Conservation (phyloP, 2,329 filamentous ascomycete genomes). For the Fusarium sp. region DNA sequence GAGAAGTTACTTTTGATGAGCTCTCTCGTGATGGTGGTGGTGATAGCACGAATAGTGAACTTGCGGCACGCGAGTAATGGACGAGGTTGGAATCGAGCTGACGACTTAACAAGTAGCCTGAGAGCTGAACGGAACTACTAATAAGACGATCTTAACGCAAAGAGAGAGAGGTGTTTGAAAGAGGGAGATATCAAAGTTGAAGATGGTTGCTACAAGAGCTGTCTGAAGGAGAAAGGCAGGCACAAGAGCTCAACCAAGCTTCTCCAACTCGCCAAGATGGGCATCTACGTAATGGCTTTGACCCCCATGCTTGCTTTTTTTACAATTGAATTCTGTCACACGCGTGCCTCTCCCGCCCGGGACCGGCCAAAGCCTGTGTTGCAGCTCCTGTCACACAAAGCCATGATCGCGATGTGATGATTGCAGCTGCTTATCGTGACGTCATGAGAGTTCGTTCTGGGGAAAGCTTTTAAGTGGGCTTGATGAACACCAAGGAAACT, state of each 20-base stretch:
- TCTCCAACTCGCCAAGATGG: slow-evolving; percentile 20
- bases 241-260: slow-evolving; percentile 20
- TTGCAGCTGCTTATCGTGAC: slow-evolving; percentile 36
- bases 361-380: slow-evolving; percentile 7
- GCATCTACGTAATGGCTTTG: slow-evolving; percentile 30
- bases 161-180: background rate
- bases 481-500: slow-evolving; percentile 1
- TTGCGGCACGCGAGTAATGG: slow-evolving; percentile 5
- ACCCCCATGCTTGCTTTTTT: slow-evolving; percentile 8
- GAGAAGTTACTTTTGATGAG: background rate
- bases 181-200: background rate
- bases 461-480: background rate
- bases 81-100: background rate
- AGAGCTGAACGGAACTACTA: background rate
- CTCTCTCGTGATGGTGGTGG: background rate
- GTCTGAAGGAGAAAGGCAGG: slow-evolving; percentile 24
- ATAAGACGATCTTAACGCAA: background rate
- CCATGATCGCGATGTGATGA: slow-evolving; percentile 37
- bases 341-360: background rate
- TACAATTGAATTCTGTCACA: slow-evolving; percentile 27
- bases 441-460: slow-evolving; percentile 36
- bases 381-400: slow-evolving; percentile 32
- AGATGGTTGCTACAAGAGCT: background rate
- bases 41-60: slow-evolving; percentile 7
- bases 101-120: background rate